Evolutionary conservation across 2,329 filamentous ascomycete genomes (phyloP).

Genomic region (Calonectria pteridis): DNA sequence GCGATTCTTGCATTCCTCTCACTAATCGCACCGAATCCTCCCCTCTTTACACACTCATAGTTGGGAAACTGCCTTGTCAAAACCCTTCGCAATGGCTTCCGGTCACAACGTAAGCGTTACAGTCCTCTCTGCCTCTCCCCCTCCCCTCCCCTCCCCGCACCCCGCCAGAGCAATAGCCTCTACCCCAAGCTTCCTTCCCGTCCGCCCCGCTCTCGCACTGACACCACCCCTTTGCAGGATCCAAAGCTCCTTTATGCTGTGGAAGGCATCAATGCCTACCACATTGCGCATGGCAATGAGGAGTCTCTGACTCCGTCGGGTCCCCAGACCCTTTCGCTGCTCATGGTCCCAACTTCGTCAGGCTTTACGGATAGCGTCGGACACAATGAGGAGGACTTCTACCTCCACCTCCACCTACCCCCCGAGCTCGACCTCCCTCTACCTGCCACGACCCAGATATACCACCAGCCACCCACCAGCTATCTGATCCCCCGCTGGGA

Average conservation of each 20-base stretch:
- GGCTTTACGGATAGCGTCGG: conserved; percentile 73
- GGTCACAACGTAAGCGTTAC: conserved; percentile 47
- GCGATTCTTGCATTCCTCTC: conserved; percentile 1
- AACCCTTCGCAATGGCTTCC: conserved; percentile 44
- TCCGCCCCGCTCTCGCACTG: conserved; percentile 19
- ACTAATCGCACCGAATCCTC: background rate
- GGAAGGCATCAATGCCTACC: conserved; percentile 89
- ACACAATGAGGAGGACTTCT: conserved; percentile 89
- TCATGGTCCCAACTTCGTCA: conserved; percentile 95
- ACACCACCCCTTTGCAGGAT: conserved; percentile 54
- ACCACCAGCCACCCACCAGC: conserved; percentile 91
- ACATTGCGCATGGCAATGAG: conserved; percentile 90
- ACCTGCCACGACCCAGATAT: conserved; percentile 96
- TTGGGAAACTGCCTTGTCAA: background rate
- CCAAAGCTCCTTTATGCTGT: conserved; percentile 78
- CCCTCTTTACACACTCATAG: background rate
- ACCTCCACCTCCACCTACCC: conserved; percentile 93
- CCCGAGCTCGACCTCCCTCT: conserved; percentile 94
- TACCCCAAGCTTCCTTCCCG: conserved; percentile 27
- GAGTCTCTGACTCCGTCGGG: conserved; percentile 84
- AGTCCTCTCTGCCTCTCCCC: background rate
- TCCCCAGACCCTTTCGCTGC: conserved; percentile 88
- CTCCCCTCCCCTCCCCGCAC: background rate
- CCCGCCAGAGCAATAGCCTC: background rate
- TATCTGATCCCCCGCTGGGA: conserved; percentile 98